phyloP scores from a whole-genome alignment of 2,329 filamentous ascomycete species.

The Colletotrichum costaricense region DNA sequence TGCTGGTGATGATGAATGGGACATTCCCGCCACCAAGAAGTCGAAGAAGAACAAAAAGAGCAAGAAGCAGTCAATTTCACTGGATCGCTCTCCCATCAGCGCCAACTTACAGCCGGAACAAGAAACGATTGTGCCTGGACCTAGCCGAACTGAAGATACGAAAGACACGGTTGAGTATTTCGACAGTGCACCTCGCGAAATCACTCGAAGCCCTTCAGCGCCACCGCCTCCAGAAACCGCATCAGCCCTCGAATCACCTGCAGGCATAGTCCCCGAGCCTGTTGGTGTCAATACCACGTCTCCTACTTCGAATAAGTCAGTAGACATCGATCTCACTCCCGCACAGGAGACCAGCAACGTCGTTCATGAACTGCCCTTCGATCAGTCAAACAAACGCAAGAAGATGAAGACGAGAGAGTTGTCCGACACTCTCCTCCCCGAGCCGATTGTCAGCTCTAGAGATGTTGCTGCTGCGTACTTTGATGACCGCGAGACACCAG shows the following conservation, averaged over 20 bases:
- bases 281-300: slow-evolving; percentile 15
- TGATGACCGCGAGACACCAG: slow-evolving; percentile 24
- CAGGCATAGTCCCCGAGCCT: not conserved
- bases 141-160: not conserved
- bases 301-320: slow-evolving; percentile 31
- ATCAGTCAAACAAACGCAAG: slow-evolving; percentile 48
- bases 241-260: not conserved
- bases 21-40: slow-evolving; percentile 21
- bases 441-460: slow-evolving; percentile 40
- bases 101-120: not conserved
- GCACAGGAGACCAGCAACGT: slow-evolving; percentile 48
- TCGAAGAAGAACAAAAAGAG: slow-evolving; percentile 43
- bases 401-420: slow-evolving; percentile 45
- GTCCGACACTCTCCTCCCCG: slow-evolving; percentile 41
- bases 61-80: slow-evolving; percentile 38
- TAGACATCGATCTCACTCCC: slow-evolving; percentile 45
- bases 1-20: slow-evolving; percentile 28
- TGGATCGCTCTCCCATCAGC: not conserved
- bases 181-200: not conserved
- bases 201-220: slow-evolving; percentile 9
- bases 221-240: slow-evolving; percentile 15
- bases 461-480: slow-evolving; percentile 39
- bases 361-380: slow-evolving; percentile 51
- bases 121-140: not conserved
- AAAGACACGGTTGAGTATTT: slow-evolving; percentile 5